These are phyloP conservation scores for Obelidium mucronatum DNA, from an alignment of 192 early-diverging fungal genomes.

Conservation along the genomic window DNA sequence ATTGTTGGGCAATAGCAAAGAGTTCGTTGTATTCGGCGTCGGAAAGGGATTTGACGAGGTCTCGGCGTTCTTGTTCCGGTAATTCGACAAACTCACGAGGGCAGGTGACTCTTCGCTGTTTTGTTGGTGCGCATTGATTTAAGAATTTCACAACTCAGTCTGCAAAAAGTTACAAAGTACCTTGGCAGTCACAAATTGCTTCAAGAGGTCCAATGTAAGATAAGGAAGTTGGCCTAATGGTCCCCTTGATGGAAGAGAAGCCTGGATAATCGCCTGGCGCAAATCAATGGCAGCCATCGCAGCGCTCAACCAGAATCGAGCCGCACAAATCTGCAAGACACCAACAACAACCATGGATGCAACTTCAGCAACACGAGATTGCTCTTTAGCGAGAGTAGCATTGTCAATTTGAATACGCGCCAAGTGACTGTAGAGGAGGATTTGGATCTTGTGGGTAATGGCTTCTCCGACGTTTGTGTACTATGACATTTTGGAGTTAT, in stretches of 20 bases:
- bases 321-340: slow-evolving; percentile 85
- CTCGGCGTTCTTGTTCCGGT: slow-evolving; percentile 67
- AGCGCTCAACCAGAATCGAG: slow-evolving; percentile 83
- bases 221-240: slow-evolving; percentile 88
- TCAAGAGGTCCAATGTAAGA: slow-evolving; percentile 71
- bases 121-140: not conserved
- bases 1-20: slow-evolving; percentile 74
- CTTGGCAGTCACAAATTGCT: slow-evolving; percentile 70
- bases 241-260: slow-evolving; percentile 76
- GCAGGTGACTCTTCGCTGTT: slow-evolving; percentile 42
- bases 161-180: slow-evolving; percentile 22
- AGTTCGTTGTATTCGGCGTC: slow-evolving; percentile 74
- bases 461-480: slow-evolving; percentile 49
- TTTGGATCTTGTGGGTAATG: slow-evolving; percentile 53
- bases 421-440: slow-evolving; percentile 86
- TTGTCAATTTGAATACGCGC: slow-evolving; percentile 72
- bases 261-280: slow-evolving; percentile 86
- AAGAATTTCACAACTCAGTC: not conserved
- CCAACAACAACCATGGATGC: slow-evolving; percentile 83
- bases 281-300: slow-evolving; percentile 80
- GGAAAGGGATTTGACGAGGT: slow-evolving; percentile 54
- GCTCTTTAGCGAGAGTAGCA: slow-evolving; percentile 54
- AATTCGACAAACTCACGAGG: slow-evolving; percentile 76
- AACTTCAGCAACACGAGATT: slow-evolving; percentile 72
- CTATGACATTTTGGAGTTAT: slow-evolving; percentile 24